Evolutionary conservation across 139 green algal genomes (phyloP).

Genomic region (Coelastrella sp.): DNA sequence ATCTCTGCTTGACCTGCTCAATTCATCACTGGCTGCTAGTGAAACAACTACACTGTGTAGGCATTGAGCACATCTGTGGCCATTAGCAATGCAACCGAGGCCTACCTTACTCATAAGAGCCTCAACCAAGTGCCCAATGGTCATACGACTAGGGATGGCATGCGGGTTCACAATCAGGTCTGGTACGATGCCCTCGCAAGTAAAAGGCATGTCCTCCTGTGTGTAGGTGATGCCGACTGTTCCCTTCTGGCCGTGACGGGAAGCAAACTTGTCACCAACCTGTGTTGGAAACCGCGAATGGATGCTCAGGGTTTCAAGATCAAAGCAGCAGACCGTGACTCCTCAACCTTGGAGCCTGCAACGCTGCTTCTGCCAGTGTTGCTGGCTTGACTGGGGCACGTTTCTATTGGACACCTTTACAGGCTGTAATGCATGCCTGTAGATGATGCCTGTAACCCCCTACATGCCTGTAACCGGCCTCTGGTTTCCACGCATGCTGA

Average conservation of each 20-base stretch:
- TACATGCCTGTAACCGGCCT: too few species aligned
- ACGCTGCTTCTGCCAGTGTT: too few species aligned
- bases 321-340: not conserved
- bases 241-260: conserved; percentile 97
- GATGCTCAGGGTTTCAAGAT: not conserved
- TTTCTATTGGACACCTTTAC: too few species aligned
- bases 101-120: conserved; percentile 95
- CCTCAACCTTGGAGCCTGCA: too few species aligned
- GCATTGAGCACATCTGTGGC: not conserved
- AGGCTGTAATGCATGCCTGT: too few species aligned
- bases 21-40: too few species aligned
- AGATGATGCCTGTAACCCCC: too few species aligned
- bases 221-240: conserved; percentile 98
- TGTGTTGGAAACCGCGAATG: conserved; percentile 52
- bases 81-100: not conserved
- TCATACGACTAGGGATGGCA: conserved; percentile 99
- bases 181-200: conserved; percentile 89
- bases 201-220: conserved; percentile 97
- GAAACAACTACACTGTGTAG: too few species aligned
- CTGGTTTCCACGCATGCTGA: too few species aligned
- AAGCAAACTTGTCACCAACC: conserved; percentile 99
- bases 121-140: conserved; percentile 99
- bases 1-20: too few species aligned
- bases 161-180: conserved; percentile 99
- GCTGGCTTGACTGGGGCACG: too few species aligned